Conservation (phyloP, 2,329 filamentous ascomycete species). For the Ceratocystis destructans region DNA sequence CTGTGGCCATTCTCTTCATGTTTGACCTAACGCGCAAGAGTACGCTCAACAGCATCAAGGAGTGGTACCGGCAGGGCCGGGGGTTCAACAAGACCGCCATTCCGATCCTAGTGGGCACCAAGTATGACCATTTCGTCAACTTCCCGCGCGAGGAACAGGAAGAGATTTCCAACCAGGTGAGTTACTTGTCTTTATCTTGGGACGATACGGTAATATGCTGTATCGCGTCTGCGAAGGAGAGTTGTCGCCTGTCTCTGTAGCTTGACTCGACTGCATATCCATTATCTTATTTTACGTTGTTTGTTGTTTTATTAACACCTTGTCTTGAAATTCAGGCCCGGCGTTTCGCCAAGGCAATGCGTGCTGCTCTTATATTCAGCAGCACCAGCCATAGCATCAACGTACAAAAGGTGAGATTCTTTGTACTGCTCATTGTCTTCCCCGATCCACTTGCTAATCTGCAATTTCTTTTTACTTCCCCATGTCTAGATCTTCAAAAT, state of each 20-base stretch:
- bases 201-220: neutral
- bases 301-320: neutral
- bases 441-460: neutral
- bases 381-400: slow-evolving; percentile 99
- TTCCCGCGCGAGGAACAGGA: slow-evolving; percentile 95
- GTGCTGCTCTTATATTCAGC: slow-evolving; percentile 92
- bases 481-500: slow-evolving; percentile 88
- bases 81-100: slow-evolving; percentile 99
- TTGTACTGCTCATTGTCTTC: slow-evolving; percentile 1
- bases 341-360: slow-evolving; percentile 96
- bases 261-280: no score
- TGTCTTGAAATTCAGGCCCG: slow-evolving; percentile 48
- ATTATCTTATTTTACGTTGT: no score
- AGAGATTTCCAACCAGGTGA: slow-evolving; percentile 90
- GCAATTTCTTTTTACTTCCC: neutral
- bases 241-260: neutral
- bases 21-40: slow-evolving; percentile 97
- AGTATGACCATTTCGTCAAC: slow-evolving; percentile 99
- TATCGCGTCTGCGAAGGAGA: neutral
- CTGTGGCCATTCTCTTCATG: slow-evolving; percentile 98
- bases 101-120: slow-evolving; percentile 89
- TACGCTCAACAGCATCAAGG: slow-evolving; percentile 97
- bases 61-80: slow-evolving; percentile 95
- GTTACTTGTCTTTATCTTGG: slow-evolving; percentile 11
- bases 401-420: slow-evolving; percentile 66